A percentile compares a stretch with the other conserved stretches of the same genome.
These are phyloP conservation scores for Phyllostachys edulis DNA, from an alignment of 176 grass and related monocot genomes.

Conservation along the genomic window DNA sequence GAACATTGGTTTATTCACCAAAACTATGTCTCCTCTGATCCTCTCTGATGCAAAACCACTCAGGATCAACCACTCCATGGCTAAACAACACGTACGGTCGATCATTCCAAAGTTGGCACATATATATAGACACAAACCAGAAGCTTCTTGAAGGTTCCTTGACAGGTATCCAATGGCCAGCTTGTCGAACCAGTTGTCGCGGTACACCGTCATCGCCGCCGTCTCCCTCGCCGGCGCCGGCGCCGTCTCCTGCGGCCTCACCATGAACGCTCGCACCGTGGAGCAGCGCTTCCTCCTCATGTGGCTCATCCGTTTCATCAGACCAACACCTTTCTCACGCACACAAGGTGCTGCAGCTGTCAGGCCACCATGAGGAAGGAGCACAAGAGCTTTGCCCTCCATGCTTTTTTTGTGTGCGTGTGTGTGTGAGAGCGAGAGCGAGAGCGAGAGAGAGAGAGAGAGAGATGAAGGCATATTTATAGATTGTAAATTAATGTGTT, in stretches of 20 bases:
- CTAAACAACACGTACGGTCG: not conserved
- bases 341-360: not conserved
- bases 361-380: slow-evolving; percentile 31
- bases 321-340: not conserved
- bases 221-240: not conserved
- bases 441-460: not conserved
- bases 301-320: not conserved
- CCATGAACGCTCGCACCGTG: slow-evolving; percentile 34
- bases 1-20: not conserved
- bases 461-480: not conserved
- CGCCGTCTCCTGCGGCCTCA: slow-evolving; percentile 29
- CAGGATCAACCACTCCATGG: not conserved
- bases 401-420: not conserved
- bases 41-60: not conserved
- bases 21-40: not conserved
- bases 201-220: slow-evolving; percentile 24
- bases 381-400: slow-evolving; percentile 34
- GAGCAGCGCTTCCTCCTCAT: slow-evolving; percentile 10
- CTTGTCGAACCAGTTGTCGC: slow-evolving; percentile 81
- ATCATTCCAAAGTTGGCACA: slow-evolving; percentile 3
- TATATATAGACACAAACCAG: slow-evolving; percentile 38
- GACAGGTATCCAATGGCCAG: slow-evolving; percentile 81
- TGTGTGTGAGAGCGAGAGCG: no score
- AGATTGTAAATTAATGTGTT: not conserved
- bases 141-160: slow-evolving; percentile 57